Base-by-base conservation (phyloP, 306 rosid genomes). In the Vachellia pachyceras region DNA sequence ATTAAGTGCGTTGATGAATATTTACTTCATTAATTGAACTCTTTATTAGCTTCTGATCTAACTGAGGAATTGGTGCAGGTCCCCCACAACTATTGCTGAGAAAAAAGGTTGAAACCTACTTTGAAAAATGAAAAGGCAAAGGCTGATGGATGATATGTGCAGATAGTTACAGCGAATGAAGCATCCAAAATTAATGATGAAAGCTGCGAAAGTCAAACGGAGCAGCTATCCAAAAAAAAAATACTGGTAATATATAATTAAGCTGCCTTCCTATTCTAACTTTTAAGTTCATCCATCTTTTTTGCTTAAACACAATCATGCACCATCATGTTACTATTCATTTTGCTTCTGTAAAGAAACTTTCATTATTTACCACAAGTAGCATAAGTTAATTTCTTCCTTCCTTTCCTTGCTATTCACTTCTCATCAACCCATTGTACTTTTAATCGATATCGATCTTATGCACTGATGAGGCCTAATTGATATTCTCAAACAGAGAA, bases 291-390 rank as follows among this genome's bases (percentile, higher is more conserved):
- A 5, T 41, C 54, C 54, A 20, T 40, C 54, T 54, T 22, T 69
- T 67, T 69, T 69, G 74, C 74, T 20, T 22, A 5, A 42, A 44
- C 55, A 44, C 74, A 69, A 69, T 69, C 5, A 69, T 69, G 55
- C 54, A 69, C 20, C 5, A 22, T 69, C 74, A 69, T 68, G 35
- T 41, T 41, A 68, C 73, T 68, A 20, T 69, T 42, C 73, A 42
- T 69, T 69, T n/a, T 54, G 60, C 60, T 54, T 68, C 52, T 68
- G 36, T 41, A 40, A 68, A 41, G 52, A 41, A 9, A 10, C 73
- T 68, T 41, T 68, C 52, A n/a, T n/a, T 66, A 36, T 65, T 68
- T 42, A 40, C 37, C 63, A 55, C 17, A 55, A 13, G 33, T 2
- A 29, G 33, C 33, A 29, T 29, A 29, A 2, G 33, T 29, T 29